Base-by-base conservation (phyloP, 306 rosid genomes). In the Rubus idaeus region DNA sequence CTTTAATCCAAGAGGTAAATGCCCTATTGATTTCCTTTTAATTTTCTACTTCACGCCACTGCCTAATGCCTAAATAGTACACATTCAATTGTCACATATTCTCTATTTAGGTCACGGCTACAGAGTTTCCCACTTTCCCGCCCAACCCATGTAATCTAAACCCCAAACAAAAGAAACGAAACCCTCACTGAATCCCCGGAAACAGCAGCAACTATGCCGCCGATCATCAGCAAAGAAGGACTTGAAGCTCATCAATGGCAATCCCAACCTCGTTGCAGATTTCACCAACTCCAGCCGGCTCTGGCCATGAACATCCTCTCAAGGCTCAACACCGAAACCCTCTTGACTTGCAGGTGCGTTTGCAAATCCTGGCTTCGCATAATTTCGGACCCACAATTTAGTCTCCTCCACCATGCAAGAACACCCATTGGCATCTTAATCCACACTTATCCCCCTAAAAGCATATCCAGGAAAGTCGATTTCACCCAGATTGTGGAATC, bases 261-360 rank as follows among this genome's bases (percentile, higher is more conserved):
- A 18, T 10, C 3, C 18, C 4, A 13, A 0, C 5, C 39, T 14
- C 53, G 53, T 12, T 73, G 35, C 56, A 1, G 21, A n/a, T 26
- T 65, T 44, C 47, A 61, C 8, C 56, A 74, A 46, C 71, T 75
- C 10, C 61, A 41, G 4, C 4, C 40, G 1, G 35, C 40, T 4
- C 8, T 64, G 16, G 20, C 17, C 39, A 12, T 47, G 20, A 35
- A 63, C 6, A 75, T 75, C 65, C 63, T 75, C 64, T 75, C 72
- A 6, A 49, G 72, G 79, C 64, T 63, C 30, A 8, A 20, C 51
- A 16, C 65, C 21, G 47, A 20, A 50, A 3, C 39, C 72, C 35
- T 75, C 51, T 65, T 37, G 21, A 65, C 20, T 13, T 75, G 72
- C 64, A 64, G 64, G 71, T 35, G 63, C 42, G 72, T 75, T 35